phyloP scores from a whole-genome alignment of 2,329 filamentous ascomycete genomes.

The Monosporascus ibericus region DNA sequence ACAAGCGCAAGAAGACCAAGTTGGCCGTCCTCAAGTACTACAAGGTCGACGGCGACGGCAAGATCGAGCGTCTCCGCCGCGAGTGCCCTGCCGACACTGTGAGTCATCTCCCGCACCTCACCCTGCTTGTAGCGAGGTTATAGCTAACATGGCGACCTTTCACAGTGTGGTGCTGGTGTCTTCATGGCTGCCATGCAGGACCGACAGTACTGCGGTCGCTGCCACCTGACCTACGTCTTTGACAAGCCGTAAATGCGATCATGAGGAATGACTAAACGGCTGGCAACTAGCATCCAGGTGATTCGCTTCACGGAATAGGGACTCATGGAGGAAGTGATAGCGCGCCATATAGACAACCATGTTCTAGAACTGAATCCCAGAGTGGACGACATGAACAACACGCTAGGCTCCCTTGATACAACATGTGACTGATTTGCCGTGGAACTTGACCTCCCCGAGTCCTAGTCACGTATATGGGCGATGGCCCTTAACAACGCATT shows the following conservation, averaged over 20 bases:
- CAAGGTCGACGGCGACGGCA: constrained; percentile 99
- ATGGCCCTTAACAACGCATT: too few species aligned
- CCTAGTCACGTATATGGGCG: too few species aligned
- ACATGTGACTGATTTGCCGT: too few species aligned
- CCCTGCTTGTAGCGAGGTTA: too few species aligned
- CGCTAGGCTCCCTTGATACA: background rate
- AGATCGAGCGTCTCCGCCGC: constrained; percentile 98
- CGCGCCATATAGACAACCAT: background rate
- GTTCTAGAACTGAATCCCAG: background rate
- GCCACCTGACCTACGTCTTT: constrained; percentile 69
- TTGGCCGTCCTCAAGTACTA: constrained; percentile 99
- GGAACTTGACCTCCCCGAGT: too few species aligned
- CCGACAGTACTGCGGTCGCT: constrained; percentile 88
- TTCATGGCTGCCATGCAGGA: constrained; percentile 99
- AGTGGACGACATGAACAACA: background rate
- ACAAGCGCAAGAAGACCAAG: constrained; percentile 99
- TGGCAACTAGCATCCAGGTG: background rate
- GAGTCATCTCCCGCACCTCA: constrained; percentile 33
- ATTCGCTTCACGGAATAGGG: background rate
- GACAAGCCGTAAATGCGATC: constrained; percentile 44
- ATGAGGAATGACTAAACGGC: background rate
- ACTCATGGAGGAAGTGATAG: background rate
- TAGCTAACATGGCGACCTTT: constrained; percentile 26
- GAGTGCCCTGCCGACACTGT: constrained; percentile 93
- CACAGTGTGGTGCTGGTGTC: constrained; percentile 95